A percentile compares a stretch with the other conserved stretches of the same genome.
Evolutionary conservation across 208 protist genomes (phyloP).

Genomic region (Trypanosoma cruzi): DNA sequence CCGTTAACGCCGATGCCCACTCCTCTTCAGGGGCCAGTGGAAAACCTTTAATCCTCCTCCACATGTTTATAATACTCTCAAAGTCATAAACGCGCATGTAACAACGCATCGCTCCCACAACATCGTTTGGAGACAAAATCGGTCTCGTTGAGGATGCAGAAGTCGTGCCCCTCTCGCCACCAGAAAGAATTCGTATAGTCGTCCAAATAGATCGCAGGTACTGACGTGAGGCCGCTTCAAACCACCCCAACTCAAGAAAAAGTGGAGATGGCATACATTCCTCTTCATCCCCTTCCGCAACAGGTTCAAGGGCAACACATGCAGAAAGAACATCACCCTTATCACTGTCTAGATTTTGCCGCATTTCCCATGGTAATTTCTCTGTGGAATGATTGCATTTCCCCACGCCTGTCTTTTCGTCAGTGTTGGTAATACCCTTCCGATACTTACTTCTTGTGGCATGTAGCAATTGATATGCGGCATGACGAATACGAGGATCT

Average conservation of each 20-base stretch:
- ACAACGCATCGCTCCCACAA: conserved; percentile 74
- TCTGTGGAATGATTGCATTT: background rate
- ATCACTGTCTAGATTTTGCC: background rate
- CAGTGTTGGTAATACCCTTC: background rate
- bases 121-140: conserved; percentile 12
- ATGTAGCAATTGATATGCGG: conserved; percentile 18
- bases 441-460: background rate
- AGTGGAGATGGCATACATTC: conserved; percentile 21
- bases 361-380: conserved; percentile 2
- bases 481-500: conserved; percentile 33
- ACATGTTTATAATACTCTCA: conserved; percentile 64
- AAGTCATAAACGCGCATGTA: conserved; percentile 74
- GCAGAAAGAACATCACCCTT: background rate
- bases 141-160: background rate
- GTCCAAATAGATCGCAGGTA: conserved; percentile 39
- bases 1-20: background rate
- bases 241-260: conserved; percentile 53
- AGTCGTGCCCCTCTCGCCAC: background rate
- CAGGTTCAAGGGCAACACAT: background rate
- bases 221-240: conserved; percentile 36
- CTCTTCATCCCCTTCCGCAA: background rate
- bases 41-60: conserved; percentile 34
- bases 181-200: background rate
- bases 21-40: conserved; percentile 12
- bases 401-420: background rate